Base-by-base conservation (phyloP, 805 yeast species). In the Candida methanosorbosa region DNA sequence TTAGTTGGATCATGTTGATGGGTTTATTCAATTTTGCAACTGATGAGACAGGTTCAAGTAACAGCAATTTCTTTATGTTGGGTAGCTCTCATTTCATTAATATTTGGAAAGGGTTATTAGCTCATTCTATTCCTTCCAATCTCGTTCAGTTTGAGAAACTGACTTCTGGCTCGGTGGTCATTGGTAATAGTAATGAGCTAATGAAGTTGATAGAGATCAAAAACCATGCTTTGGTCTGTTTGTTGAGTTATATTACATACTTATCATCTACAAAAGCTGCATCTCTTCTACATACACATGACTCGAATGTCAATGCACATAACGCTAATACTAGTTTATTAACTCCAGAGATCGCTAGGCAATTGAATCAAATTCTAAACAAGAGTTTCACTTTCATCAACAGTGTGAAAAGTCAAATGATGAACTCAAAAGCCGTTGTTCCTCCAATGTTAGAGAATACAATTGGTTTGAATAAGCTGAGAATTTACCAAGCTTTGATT, bases 91-190 rank as follows among this genome's bases (percentile, higher is more conserved):
- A 78, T 43, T 61, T 82, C 33, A 54, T 81, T 30, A 52, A 64
- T 9, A 61, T 81, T 37, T 82, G 88, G 88, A 76, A 76, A 40
- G 66, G 70, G 29, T 59, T 78, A 7, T 46, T 77, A 26, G 68
- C 74, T 2, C 72, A 72, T 30, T 61, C 72, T 3, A 65, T 69
- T 35, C 64, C 68, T 12, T 60, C 68, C 13, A 52, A 57, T 22
- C 52, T 62, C 33, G 63, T 62, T 23, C 55, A 51, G 24, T 35
- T 41, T 30, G 47, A 49, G 16, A 35, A 33, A 13, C n/a, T n/a
- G n/a, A n/a, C n/a, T n/a, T 13, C 36, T 11, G 46, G 51, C 7
- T 19, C 36, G 18, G 57, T 57, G 17, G 63, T 53, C 14, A 48
- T 67, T 3, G 50, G 54, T 14, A 59, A 63, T 36, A 18, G 52